Base-by-base conservation (phyloP, 2,329 filamentous ascomycete species). In the Xylaria sp. region DNA sequence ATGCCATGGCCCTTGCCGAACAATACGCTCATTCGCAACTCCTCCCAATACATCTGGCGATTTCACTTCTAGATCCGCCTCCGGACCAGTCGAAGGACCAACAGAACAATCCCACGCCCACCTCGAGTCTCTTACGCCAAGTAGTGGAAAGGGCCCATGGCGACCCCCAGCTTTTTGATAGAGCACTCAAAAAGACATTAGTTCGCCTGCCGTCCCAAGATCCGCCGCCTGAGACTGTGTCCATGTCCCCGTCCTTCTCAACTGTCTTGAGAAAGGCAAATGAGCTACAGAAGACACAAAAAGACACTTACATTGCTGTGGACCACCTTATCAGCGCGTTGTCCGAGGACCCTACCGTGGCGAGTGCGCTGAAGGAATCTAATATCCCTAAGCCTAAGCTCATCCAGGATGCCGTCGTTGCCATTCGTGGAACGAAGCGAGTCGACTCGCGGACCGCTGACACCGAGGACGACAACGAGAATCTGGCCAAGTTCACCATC, bases 391-490 rank as follows among this genome's bases (percentile, higher is more conserved):
- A 97, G 77, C 81, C 91, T 47, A 97, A 97, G 81, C 85, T 97
- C 42, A 86, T 99, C 68, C 93, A 97, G 77, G 90, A 92, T 71
- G 95, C 96, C n/a, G 89, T 99, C 45, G 88, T 93, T 75, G 89
- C 93, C 66, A 97, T 99, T 73, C 91, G 96, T 70, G 96, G 96
- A 68, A 98, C 94, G 47, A 93, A 90, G 82, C 87, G 95, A 70
- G 94, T 99, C 47, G 96, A 99, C 81, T 97, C 93, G 67, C 97
- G 97, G 84, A 97, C 93, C 3, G 96, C 96, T 62, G 96, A 99
- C 80, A 90, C 91, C 0, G 96, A 98, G 80, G 86, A 92, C 75
- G 95, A 97, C 75, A 92, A 94, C 75, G 96, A 99, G 81, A 97
- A 97, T 77, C 84, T 99, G 67, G 93, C 94, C 83, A 99, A 98